A percentile compares a stretch with the other conserved stretches of the same genome.
Evolutionary conservation across 1,139 yeast species (phyloP).

Genomic region (Kurtzmaniella quercitrusa): DNA sequence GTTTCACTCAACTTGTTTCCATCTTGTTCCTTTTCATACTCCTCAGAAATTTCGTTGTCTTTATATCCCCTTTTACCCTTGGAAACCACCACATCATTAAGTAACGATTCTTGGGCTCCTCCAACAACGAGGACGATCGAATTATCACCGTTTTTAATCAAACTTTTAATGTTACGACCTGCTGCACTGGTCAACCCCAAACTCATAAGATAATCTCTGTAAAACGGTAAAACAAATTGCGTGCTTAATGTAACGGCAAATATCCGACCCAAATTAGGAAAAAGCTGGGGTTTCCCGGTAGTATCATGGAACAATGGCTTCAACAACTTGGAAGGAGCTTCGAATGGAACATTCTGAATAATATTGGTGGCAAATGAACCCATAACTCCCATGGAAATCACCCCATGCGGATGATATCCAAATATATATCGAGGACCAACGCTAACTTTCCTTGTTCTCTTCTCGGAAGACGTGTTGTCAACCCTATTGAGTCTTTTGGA

Average conservation of each 20-base stretch:
- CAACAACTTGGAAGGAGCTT: slow-evolving; percentile 51
- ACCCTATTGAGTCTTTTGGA: slow-evolving; percentile 34
- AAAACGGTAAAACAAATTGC: slow-evolving; percentile 84
- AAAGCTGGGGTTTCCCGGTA: slow-evolving; percentile 41
- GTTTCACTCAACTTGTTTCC: too few species aligned
- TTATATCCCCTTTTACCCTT: slow-evolving; percentile 52
- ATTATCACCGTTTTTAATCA: slow-evolving; percentile 59
- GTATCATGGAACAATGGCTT: slow-evolving; percentile 43
- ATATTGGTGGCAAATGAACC: slow-evolving; percentile 86
- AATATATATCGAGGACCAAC: slow-evolving; percentile 80
- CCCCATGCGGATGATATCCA: slow-evolving; percentile 97
- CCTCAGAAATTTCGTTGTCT: slow-evolving; percentile 9
- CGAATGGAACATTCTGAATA: slow-evolving; percentile 40
- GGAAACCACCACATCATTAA: slow-evolving; percentile 40
- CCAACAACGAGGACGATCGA: slow-evolving; percentile 91
- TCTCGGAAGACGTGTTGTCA: slow-evolving; percentile 11
- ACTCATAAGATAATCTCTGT: slow-evolving; percentile 78
- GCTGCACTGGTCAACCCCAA: slow-evolving; percentile 87
- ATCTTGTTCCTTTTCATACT: slow-evolving; percentile 1
- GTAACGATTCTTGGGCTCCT: slow-evolving; percentile 87
- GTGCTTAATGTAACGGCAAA: slow-evolving; percentile 78
- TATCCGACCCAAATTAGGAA: slow-evolving; percentile 76
- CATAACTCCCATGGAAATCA: slow-evolving; percentile 87
- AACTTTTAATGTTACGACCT: slow-evolving; percentile 61
- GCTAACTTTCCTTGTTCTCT: slow-evolving; percentile 25